Conservation (phyloP, 1,284 basidiomycete species). For the Moesziomyces parantarcticus region DNA sequence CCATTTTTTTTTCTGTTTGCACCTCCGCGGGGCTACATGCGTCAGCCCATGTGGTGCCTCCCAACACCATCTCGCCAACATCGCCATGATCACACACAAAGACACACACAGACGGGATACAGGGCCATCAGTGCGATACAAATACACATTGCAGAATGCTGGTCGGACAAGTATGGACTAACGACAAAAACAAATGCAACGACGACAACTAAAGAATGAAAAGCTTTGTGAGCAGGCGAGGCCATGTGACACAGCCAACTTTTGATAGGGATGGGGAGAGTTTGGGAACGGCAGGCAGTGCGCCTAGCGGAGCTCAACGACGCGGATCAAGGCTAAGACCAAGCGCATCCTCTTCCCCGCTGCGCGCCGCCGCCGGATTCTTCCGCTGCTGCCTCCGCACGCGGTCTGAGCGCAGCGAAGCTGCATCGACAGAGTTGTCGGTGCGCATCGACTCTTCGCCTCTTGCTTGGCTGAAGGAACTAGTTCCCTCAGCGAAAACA, state of each 20-base stretch:
- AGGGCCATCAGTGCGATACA: neutral
- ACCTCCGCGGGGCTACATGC: too few relatives aligned
- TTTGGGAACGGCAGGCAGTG: too few relatives aligned
- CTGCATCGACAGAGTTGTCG: neutral
- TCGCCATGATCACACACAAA: too few relatives aligned
- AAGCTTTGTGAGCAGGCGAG: too few relatives aligned
- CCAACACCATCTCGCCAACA: too few relatives aligned
- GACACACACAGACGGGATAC: too few relatives aligned
- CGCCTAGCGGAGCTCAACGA: neutral
- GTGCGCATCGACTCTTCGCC: too few relatives aligned
- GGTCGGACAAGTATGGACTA: neutral
- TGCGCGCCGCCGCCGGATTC: slow-evolving; percentile 1
- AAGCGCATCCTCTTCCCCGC: slow-evolving; percentile 11
- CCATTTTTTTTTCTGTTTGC: neutral
- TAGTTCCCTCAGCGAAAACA: neutral
- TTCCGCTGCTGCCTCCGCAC: slow-evolving; percentile 24
- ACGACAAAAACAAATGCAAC: neutral
- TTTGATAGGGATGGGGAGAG: too few relatives aligned
- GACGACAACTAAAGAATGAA: neutral
- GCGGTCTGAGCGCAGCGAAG: slow-evolving; percentile 3
- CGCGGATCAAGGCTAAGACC: slow-evolving; percentile 23
- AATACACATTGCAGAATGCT: slow-evolving; percentile 20
- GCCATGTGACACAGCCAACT: too few relatives aligned
- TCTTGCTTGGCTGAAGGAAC: neutral
- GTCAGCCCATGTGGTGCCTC: too few relatives aligned